phyloP scores from a whole-genome alignment of 129 eudicot genomes.

The Silybum marianum region DNA sequence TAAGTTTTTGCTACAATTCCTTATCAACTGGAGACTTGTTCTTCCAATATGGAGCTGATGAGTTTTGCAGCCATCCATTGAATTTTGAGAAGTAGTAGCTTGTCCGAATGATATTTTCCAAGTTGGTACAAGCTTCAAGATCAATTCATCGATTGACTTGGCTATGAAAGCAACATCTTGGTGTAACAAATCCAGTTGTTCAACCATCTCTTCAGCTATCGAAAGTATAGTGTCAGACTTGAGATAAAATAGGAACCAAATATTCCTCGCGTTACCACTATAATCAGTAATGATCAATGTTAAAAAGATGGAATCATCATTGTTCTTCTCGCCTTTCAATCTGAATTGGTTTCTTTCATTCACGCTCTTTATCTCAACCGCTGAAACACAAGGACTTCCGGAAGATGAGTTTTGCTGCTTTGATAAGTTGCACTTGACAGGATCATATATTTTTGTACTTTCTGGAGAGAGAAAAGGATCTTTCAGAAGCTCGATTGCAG shows the following conservation, averaged over 20 bases:
- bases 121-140: conserved; percentile 34
- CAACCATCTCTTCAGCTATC: conserved; percentile 64
- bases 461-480: conserved; percentile 48
- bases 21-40: background rate
- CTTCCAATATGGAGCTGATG: background rate
- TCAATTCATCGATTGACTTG: conserved; percentile 45
- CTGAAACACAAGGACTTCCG: conserved; percentile 19
- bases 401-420: conserved; percentile 20
- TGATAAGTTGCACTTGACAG: conserved; percentile 15
- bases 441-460: conserved; percentile 20
- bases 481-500: conserved; percentile 53
- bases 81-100: background rate
- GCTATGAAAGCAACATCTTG: conserved; percentile 47
- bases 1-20: conserved; percentile 52
- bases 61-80: background rate
- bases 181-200: conserved; percentile 43
- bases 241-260: conserved; percentile 48
- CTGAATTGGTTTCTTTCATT: conserved; percentile 42
- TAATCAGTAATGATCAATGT: conserved; percentile 39
- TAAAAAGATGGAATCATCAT: conserved; percentile 38
- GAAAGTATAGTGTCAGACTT: conserved; percentile 44
- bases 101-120: conserved; percentile 36
- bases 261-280: conserved; percentile 32
- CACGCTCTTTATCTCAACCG: conserved; percentile 25
- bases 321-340: conserved; percentile 39